Evolutionary conservation across 2,329 filamentous ascomycete species (phyloP), one percentile per base, ranked within the genome.

Genomic region (Aspergillaceae sp.): DNA sequence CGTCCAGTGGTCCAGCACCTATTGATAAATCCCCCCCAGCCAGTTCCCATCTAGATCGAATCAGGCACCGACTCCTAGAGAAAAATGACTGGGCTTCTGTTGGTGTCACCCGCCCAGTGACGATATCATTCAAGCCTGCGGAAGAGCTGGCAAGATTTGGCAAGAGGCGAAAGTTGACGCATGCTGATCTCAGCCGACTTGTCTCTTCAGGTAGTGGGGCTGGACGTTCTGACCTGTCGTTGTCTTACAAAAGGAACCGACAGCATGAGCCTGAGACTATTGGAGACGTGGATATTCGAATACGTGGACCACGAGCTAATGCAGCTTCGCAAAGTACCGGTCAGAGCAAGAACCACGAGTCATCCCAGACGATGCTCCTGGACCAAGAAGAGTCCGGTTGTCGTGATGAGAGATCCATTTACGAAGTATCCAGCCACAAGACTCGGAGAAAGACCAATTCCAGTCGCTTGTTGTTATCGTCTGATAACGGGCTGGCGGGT

Each of bases 1-100:
- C 9, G 11, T 29, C 27, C 35, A 19, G 19, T 11, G 9, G 4
- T 38, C 10, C 35, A 33, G 34, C 10, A 29, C 33, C 6, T n/a
- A 11, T 29, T 42, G 42, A 29, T 27, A 45, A 36, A 26, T 19
- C 37, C 34, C 11, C 36, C 6, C 41, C 47, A 42, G 10, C 38
- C 32, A 8, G 37, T 19, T 48, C 36, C 33, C 50, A 45, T 19
- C 35, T 67, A 41, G 59, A 59, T 10, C 11, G 42, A 5, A 50
- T 68, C 32, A 67, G 64, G 40, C 61, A 51, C 8, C 56, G 56
- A 29, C 56, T 70, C 1, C 61, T 70, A 4, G 48, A 62, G 43
- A 58, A 58, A 38, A 43, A 55, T 4, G 67, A 71, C 46, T 70
- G 67, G 68, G 66, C 60, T n/a, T 56, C 55, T 3, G 50, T 70